These are phyloP conservation scores for Lecanicillium sp. DNA, from an alignment of 2,329 filamentous ascomycete genomes.

Conservation along the genomic window DNA sequence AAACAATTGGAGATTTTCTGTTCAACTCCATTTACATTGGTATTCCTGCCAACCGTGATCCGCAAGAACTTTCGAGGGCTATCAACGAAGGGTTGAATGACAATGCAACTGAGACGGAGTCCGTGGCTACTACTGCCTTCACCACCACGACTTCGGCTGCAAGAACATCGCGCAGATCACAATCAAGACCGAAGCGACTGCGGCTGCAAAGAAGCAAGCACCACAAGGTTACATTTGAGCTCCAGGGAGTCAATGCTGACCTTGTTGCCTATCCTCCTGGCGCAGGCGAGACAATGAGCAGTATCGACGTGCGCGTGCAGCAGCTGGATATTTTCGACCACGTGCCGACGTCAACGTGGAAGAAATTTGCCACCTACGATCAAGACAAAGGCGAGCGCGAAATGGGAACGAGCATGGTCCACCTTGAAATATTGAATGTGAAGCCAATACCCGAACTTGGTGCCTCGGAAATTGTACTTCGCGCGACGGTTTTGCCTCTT, in stretches of 20 bases:
- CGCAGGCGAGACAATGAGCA: conserved; percentile 76
- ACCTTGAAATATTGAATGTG: conserved; percentile 80
- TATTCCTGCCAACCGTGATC: conserved; percentile 78
- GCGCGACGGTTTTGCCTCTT: conserved; percentile 70
- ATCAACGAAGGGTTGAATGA: conserved; percentile 90
- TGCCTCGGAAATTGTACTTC: conserved; percentile 82
- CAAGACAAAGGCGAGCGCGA: conserved; percentile 80
- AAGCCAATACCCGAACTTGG: conserved; percentile 76
- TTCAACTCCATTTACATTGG: conserved; percentile 99
- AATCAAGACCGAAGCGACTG: conserved; percentile 49
- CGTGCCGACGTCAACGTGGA: conserved; percentile 93
- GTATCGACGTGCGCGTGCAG: conserved; percentile 72
- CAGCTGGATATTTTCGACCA: conserved; percentile 91
- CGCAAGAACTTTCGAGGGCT: conserved; percentile 67
- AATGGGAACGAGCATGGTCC: conserved; percentile 80
- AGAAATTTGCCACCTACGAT: conserved; percentile 93
- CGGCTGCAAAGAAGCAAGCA: conserved; percentile 76
- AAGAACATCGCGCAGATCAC: conserved; percentile 34
- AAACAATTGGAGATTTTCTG: conserved; percentile 84
- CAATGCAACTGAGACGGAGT: conserved; percentile 79
- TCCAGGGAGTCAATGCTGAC: conserved; percentile 77
- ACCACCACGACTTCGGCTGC: conserved; percentile 50
- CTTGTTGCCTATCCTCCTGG: conserved; percentile 70
- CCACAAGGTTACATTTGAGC: conserved; percentile 93
- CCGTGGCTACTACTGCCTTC: conserved; percentile 67